Evolutionary conservation across 2,329 filamentous ascomycete species (phyloP).

Genomic region (Fusarium sp.): DNA sequence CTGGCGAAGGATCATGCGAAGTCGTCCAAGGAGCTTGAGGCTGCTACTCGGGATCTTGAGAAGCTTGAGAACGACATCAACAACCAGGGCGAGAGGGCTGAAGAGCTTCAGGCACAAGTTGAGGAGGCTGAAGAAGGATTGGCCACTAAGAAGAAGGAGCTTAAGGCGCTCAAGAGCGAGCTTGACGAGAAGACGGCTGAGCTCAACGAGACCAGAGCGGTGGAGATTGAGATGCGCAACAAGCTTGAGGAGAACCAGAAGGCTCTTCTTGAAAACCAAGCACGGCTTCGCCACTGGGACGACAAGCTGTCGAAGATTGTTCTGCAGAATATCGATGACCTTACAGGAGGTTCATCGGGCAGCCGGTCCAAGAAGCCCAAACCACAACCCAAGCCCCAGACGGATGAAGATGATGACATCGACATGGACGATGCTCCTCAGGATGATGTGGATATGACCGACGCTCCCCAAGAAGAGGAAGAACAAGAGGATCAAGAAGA

Average conservation of each 20-base stretch:
- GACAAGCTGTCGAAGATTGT: constrained; percentile 88
- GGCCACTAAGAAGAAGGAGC: constrained; percentile 80
- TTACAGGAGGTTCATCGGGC: constrained; percentile 56
- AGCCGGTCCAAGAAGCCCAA: constrained; percentile 42
- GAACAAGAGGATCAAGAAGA: constrained; percentile 46
- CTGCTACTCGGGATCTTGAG: constrained; percentile 77
- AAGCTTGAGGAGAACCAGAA: constrained; percentile 98
- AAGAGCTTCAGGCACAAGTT: constrained; percentile 76
- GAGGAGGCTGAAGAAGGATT: constrained; percentile 86
- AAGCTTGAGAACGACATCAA: constrained; percentile 81
- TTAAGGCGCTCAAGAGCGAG: constrained; percentile 82
- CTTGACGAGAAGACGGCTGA: constrained; percentile 87
- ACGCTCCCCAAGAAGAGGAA: constrained; percentile 46
- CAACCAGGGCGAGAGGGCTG: constrained; percentile 79
- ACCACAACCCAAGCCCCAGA: constrained; percentile 36
- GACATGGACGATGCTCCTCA: constrained; percentile 46
- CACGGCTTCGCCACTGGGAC: constrained; percentile 84
- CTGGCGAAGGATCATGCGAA: constrained; percentile 85
- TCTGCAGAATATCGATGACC: constrained; percentile 82
- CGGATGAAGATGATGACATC: constrained; percentile 46
- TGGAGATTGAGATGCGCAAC: constrained; percentile 98
- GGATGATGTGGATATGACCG: constrained; percentile 47
- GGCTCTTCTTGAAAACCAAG: constrained; percentile 84
- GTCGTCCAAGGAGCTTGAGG: constrained; percentile 81
- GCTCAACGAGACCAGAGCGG: constrained; percentile 86